Evolutionary conservation across 176 grass and related monocot species (phyloP).

Genomic region (Pontederia paniculata): DNA sequence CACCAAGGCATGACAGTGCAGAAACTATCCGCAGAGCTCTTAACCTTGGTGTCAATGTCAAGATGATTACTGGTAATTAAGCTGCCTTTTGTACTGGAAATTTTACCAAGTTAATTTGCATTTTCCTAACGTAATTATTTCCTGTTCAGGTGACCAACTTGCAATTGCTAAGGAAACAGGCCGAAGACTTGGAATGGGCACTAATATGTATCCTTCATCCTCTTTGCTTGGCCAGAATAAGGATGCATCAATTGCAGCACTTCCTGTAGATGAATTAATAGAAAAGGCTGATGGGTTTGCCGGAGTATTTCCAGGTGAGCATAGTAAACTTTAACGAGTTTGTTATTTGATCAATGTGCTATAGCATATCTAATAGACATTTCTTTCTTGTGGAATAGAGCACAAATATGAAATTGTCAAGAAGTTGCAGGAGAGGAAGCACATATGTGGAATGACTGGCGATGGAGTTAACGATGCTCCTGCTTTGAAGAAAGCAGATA

Average conservation of each 20-base stretch:
- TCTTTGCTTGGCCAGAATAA: slow-evolving; percentile 50
- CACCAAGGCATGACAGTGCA: slow-evolving; percentile 87
- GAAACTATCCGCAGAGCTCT: slow-evolving; percentile 76
- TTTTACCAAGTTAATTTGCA: not conserved
- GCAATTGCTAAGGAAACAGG: slow-evolving; percentile 97
- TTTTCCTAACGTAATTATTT: not conserved
- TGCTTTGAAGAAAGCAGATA: slow-evolving; percentile 89
- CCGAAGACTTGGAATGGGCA: slow-evolving; percentile 86
- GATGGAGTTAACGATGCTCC: slow-evolving; percentile 95
- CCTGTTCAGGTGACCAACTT: slow-evolving; percentile 63
- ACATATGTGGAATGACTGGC: slow-evolving; percentile 97
- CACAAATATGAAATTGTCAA: slow-evolving; percentile 98
- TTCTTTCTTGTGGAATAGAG: slow-evolving; percentile 24
- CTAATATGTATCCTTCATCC: slow-evolving; percentile 96
- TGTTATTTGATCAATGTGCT: not conserved
- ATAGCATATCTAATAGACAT: too few relatives aligned
- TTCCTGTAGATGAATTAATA: slow-evolving; percentile 71
- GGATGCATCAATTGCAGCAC: slow-evolving; percentile 37
- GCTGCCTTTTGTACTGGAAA: not conserved
- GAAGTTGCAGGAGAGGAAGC: slow-evolving; percentile 85
- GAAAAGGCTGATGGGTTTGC: slow-evolving; percentile 94
- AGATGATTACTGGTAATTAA: slow-evolving; percentile 87
- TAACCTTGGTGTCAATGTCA: slow-evolving; percentile 84
- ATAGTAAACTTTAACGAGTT: not conserved
- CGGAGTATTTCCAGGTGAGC: slow-evolving; percentile 68